Percentiles rank a stretch among this genome's conserved stretches.
These are phyloP conservation scores for Pseudomonodictys pantanalensis DNA, from an alignment of 495 filamentous ascomycete species.

Conservation along the genomic window DNA sequence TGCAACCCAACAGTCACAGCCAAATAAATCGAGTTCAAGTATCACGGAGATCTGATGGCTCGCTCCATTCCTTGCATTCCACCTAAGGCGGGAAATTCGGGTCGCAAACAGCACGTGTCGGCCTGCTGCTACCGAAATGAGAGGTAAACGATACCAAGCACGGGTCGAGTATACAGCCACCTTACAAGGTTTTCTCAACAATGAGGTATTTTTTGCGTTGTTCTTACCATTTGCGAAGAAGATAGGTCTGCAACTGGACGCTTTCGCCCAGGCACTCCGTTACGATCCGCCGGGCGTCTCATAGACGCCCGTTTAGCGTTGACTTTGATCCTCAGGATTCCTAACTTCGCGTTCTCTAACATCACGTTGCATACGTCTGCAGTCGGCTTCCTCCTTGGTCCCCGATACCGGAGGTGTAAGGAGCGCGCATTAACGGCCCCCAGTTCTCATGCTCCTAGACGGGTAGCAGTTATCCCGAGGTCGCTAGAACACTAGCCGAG, in stretches of 20 bases:
- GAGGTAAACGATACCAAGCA: background rate
- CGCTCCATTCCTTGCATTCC: conserved; percentile 1
- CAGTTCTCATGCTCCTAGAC: background rate
- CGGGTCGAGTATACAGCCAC: background rate
- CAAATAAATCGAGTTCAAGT: background rate
- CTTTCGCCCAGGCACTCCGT: background rate
- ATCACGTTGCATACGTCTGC: conserved; percentile 15
- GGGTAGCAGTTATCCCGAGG: conserved; percentile 10
- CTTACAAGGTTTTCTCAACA: background rate
- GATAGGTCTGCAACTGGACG: background rate
- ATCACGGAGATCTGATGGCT: no score
- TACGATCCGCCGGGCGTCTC: background rate
- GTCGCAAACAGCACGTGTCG: background rate
- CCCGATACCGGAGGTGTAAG: conserved; percentile 21
- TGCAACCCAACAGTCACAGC: conserved; percentile 21
- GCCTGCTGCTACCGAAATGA: conserved; percentile 8
- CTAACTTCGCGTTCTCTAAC: conserved; percentile 7
- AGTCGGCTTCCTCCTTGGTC: conserved; percentile 1
- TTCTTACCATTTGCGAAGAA: background rate
- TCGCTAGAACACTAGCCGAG: conserved; percentile 8
- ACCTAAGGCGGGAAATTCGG: background rate
- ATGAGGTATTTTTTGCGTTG: no score
- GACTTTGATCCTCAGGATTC: no score
- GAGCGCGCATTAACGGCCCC: background rate
- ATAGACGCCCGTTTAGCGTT: background rate